Evolutionary conservation across 768 basidiomycete genomes (phyloP), one percentile per base, ranked within the genome.

Genomic region (Pleurotus ostreatus): DNA sequence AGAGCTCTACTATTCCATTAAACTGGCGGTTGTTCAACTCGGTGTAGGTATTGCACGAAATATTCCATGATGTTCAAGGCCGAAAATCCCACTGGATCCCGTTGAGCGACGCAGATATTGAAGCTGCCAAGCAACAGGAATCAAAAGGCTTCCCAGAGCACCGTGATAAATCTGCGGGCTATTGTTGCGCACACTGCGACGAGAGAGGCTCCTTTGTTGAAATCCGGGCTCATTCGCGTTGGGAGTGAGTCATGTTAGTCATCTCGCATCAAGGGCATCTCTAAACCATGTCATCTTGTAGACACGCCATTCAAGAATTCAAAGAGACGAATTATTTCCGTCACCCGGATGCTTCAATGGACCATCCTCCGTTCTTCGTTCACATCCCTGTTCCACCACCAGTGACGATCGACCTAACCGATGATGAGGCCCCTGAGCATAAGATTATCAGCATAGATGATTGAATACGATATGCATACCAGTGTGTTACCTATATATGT

Each of bases 11-110:
- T 6, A 34, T 9, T 46, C 2, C 15, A 7, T 26, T 11, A 39
- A 3, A n/a, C 30, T 51, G 4, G n/a, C 11, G 7, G 3, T 11
- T 37, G 20, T 23, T 22, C 44, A 37, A 18, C 26, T 49, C 43
- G 39, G 48, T 30, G n/a, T 30, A 23, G 13, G 8, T 47, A 12
- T 5, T 2, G 22, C 30, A 23, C 23, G 44, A 66, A 62, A 57
- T 65, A n/a, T 18, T 65, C 25, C 66, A 67, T 56, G 62, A 64
- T 47, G 59, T 64, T 60, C 60, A 64, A 40, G 61, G 65, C 62
- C 15, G 61, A 56, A 26, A 55, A 59, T 25, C 22, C 30, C 15
- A 37, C 55, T 65, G 64, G 66, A 41, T 16, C 48, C 49, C 57
- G 8, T 55, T 64, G 23, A 56, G 44, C 44, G 39, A 48, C 12